Conservation (phyloP, 2,329 filamentous ascomycete genomes). For the Ophiostoma australiae region DNA sequence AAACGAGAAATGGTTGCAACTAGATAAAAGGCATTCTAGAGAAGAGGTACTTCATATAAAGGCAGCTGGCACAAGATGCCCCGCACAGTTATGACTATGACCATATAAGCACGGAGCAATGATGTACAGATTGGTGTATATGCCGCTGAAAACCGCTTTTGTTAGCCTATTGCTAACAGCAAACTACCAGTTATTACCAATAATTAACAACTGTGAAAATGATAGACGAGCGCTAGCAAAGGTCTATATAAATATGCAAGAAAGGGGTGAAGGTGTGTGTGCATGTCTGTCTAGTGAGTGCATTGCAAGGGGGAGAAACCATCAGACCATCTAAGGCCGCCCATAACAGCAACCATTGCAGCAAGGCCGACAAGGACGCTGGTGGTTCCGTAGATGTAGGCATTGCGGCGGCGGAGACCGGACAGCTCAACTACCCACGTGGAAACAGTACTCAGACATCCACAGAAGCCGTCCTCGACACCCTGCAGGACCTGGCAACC, state of each 20-base stretch:
- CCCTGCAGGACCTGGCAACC: conserved; percentile 61
- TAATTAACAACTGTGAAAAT: neutral
- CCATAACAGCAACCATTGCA: conserved; percentile 66
- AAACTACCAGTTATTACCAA: neutral
- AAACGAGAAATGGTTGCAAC: neutral
- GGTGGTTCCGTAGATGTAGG: conserved; percentile 62
- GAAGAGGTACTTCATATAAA: neutral
- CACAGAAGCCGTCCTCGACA: conserved; percentile 63
- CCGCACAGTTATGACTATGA: neutral
- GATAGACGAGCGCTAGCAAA: neutral
- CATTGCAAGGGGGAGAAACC: conserved; percentile 48
- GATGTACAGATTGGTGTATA: neutral
- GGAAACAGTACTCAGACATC: conserved; percentile 61
- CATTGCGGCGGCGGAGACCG: conserved; percentile 43
- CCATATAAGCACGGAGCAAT: neutral
- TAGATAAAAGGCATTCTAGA: neutral
- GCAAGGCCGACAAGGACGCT: conserved; percentile 58
- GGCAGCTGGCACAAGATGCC: neutral
- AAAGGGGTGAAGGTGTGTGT: neutral
- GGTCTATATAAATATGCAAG: neutral
- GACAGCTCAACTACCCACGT: conserved; percentile 61
- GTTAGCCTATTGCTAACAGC: neutral
- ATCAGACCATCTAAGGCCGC: conserved; percentile 64
- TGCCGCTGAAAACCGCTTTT: neutral
- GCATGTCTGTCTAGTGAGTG: conserved; percentile 28